phyloP scores from a whole-genome alignment of 2,329 filamentous ascomycete species.

The Paecilomyces sp. region DNA sequence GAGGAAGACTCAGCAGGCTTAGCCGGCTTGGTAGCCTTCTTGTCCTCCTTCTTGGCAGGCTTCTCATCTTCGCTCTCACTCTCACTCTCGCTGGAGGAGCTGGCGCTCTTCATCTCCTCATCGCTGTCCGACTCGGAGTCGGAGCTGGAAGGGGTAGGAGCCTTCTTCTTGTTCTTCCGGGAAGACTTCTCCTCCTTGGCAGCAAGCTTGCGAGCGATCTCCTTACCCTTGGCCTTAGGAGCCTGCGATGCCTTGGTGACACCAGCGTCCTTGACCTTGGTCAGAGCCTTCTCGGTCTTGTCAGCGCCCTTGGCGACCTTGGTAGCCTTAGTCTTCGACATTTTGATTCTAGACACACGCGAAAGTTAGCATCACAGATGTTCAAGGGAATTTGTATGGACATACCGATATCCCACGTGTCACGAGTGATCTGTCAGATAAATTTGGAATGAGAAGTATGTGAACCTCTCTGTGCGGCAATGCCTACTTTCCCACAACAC shows the following conservation, averaged over 20 bases:
- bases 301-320: constrained; percentile 27
- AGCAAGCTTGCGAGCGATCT: constrained; percentile 33
- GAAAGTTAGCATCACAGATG: not conserved
- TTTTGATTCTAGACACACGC: constrained; percentile 21
- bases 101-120: constrained; percentile 28
- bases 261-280: constrained; percentile 42
- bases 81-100: constrained; percentile 24
- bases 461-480: constrained; percentile 23
- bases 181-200: constrained; percentile 34
- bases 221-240: constrained; percentile 39
- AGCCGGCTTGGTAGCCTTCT: constrained; percentile 17
- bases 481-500: constrained; percentile 29
- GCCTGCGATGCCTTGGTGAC: constrained; percentile 39
- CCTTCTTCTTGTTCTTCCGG: constrained; percentile 38
- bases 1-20: constrained; percentile 21
- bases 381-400: not conserved
- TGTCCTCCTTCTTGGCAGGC: constrained; percentile 26
- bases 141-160: constrained; percentile 29
- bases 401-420: not conserved
- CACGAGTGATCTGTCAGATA: constrained; percentile 1
- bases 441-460: not conserved
- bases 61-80: constrained; percentile 29
- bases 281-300: constrained; percentile 37
- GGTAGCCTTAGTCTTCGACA: constrained; percentile 40
- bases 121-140: constrained; percentile 30